phyloP scores from a whole-genome alignment of 78 protist genomes.

The Dictyostelium discoideum region dicty_2.7 NC_007089.4:1004501-1005000 shows the following conservation, averaged over 20 bases:
- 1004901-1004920: conserved; percentile 53
- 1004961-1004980: not conserved
- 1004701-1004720: no score
- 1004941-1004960: conserved; percentile 68
- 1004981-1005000: not conserved
- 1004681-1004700: no score
- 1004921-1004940: conserved; percentile 59
- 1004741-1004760: conserved; percentile 54
- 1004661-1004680: no score
- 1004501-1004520: not conserved
- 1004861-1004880: conserved; percentile 32
- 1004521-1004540: not conserved
- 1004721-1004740: conserved; percentile 51
- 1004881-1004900: conserved; percentile 37
- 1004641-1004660: no score
- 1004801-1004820: conserved; percentile 36
- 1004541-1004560: conserved; percentile 24
- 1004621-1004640: no score
- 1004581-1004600: conserved; percentile 69
- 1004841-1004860: conserved; percentile 32
- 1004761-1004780: conserved; percentile 52
- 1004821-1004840: conserved; percentile 16
- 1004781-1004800: conserved; percentile 53
- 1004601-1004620: not conserved
- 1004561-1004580: conserved; percentile 14